Percentiles rank a stretch among this genome's conserved stretches.
These are phyloP conservation scores for Scortechinia acanthostroma DNA, from an alignment of 2,329 filamentous ascomycete genomes.

Conservation along the genomic window DNA sequence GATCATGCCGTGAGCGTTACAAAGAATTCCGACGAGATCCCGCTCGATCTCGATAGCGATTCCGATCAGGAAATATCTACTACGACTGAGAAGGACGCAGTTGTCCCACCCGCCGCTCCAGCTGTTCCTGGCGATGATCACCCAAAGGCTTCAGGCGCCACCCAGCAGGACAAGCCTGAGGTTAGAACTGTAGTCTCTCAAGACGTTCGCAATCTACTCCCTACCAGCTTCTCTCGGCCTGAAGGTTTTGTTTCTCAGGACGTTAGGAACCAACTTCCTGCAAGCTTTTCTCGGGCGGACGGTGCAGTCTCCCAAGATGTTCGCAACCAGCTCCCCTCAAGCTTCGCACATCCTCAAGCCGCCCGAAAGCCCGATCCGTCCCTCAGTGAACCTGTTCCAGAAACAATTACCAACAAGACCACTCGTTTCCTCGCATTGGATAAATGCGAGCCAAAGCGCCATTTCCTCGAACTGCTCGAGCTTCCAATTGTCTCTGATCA, in stretches of 20 bases:
- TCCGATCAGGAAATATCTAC: background rate
- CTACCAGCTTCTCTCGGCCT: conserved; percentile 69
- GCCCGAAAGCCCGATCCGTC: conserved; percentile 25
- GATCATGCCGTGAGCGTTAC: no score
- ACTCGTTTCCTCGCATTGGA: conserved; percentile 85
- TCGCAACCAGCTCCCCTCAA: conserved; percentile 68
- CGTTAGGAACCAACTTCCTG: background rate
- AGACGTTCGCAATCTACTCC: conserved; percentile 58
- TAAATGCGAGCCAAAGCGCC: conserved; percentile 74
- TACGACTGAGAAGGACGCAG: no score
- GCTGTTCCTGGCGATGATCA: no score
- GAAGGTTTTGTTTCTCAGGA: no score
- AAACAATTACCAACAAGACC: conserved; percentile 67
- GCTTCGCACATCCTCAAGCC: conserved; percentile 54
- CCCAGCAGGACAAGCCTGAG: no score
- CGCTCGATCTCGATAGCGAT: background rate
- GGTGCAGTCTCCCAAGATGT: conserved; percentile 21
- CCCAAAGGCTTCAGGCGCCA: no score
- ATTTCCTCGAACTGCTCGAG: conserved; percentile 76
- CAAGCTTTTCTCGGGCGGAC: background rate
- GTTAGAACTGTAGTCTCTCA: no score
- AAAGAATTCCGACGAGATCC: background rate
- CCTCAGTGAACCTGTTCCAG: conserved; percentile 58
- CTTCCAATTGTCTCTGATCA: conserved; percentile 38
- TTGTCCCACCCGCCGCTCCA: no score